These are phyloP conservation scores for Gossypium gossypioides DNA, from an alignment of 441 rosid species.

Conservation along the genomic window DNA sequence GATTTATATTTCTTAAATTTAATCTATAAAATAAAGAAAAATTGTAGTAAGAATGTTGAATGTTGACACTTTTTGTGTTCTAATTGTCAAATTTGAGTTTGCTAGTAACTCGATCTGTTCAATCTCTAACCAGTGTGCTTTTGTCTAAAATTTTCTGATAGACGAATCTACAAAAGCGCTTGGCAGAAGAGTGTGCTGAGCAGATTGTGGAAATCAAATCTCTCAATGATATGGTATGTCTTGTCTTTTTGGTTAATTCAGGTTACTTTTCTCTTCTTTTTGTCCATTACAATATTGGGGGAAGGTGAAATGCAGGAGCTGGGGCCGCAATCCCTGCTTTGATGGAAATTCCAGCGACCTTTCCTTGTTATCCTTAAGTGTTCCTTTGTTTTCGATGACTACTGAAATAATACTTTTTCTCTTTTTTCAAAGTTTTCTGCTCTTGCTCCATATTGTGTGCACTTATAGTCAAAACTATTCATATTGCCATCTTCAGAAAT, in stretches of 20 bases:
- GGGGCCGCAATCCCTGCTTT: not conserved
- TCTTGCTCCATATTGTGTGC: not conserved
- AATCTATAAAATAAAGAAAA: not conserved
- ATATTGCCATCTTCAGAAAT: not conserved
- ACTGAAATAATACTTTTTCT: not conserved
- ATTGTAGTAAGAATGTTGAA: not conserved
- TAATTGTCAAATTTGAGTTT: constrained; percentile 6
- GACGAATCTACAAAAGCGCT: constrained; percentile 57
- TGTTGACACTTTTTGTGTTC: constrained; percentile 2
- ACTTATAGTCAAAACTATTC: not conserved
- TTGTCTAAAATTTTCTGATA: constrained; percentile 22
- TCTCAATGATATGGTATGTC: constrained; percentile 40
- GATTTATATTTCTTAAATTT: not conserved
- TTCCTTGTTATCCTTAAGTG: not conserved
- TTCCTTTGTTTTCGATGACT: not conserved
- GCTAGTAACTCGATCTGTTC: not conserved
- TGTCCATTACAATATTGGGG: not conserved
- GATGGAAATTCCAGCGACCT: not conserved
- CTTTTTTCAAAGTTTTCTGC: not conserved
- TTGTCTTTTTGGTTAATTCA: not conserved
- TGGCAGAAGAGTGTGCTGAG: constrained; percentile 48
- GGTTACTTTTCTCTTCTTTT: not conserved
- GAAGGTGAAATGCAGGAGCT: not conserved
- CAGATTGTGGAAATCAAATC: constrained; percentile 60
- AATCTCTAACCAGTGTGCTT: not conserved